Evolutionary conservation across 805 yeast species (phyloP).

Genomic region (Wickerhamiella sorbophila): DNA sequence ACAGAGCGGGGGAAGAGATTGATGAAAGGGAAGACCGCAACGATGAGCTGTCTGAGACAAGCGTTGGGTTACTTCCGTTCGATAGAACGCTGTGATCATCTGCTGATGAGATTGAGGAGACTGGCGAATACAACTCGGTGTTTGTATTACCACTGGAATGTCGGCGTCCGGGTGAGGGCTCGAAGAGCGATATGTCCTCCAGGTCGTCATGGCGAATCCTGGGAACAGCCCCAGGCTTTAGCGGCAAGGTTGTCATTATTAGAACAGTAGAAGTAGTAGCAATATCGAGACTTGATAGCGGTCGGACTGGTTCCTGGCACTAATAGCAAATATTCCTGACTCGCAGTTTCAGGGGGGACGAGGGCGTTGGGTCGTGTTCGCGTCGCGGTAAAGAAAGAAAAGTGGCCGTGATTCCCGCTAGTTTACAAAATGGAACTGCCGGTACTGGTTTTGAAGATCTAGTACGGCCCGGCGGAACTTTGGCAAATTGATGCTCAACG

Average conservation of each 20-base stretch:
- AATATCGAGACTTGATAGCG: no score
- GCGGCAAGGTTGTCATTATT: background rate
- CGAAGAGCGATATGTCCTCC: slow-evolving; percentile 14
- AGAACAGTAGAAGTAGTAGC: no score
- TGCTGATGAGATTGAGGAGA: background rate
- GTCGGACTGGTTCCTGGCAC: no score
- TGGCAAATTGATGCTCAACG: no score
- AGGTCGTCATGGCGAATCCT: slow-evolving; percentile 8
- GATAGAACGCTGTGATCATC: slow-evolving; percentile 5
- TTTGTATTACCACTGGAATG: background rate
- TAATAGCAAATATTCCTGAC: no score
- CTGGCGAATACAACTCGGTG: background rate
- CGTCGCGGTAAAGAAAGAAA: background rate
- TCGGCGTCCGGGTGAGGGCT: slow-evolving; percentile 3
- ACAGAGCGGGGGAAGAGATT: slow-evolving; percentile 12
- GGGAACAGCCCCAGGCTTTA: background rate
- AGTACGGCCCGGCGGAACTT: no score
- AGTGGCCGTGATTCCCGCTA: no score
- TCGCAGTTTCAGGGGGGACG: background rate
- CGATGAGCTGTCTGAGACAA: slow-evolving; percentile 16
- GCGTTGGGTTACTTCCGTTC: slow-evolving; percentile 15
- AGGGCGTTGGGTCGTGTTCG: background rate
- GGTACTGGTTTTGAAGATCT: no score
- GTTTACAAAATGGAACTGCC: no score
- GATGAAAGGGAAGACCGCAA: slow-evolving; percentile 15